Evolutionary conservation across 2,329 filamentous ascomycete species (phyloP), one percentile per base, ranked within the genome.

Genomic region (Cladophialophora psammophila): DNA sequence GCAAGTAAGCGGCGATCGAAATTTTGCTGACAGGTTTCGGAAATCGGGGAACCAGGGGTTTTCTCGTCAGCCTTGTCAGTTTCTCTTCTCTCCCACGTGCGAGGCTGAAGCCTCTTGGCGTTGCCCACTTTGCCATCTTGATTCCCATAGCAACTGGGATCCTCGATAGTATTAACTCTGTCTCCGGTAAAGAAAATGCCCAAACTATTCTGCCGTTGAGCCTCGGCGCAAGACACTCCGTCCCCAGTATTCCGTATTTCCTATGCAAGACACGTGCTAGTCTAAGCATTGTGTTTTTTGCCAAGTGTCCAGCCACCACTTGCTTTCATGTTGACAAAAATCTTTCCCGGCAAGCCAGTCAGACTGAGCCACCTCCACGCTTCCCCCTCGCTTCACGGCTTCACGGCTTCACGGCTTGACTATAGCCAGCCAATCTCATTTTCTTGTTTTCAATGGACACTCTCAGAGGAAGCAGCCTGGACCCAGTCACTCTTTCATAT

Each of bases 401-500:
- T n/a, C n/a, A n/a, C n/a, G n/a, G n/a, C 45, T 50, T 61, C 32
- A 61, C 48, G 18, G 45, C 59, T 26, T 20, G 45, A 13, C 34
- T 50, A 12, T 20, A 53, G 8, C 40, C 48, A 40, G 34, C 42
- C 18, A 53, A 36, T 64, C n/a, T 31, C 3, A 32, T 32, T 15
- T 15, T 34, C 20, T 12, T 52, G 8, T 6, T 10, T 40, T 15
- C 26, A 10, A 68, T 68, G 66, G 45, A 61, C 38, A 34, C 31
- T 58, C 31, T 45, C 50, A 45, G 0, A 35, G 35, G 0, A 35
- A 26, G 40, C 15, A n/a, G 38, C n/a, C 64, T 78, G 18, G 72
- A 71, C 15, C 74, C 78, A 1, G 60, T 82, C 35, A 74, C 78
- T 62, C 72, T 82, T 6, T 76, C 77, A 31, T 78, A 83, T 63